Base-by-base conservation (phyloP, 2,329 filamentous ascomycete species). In the Knufia petricola region DNA sequence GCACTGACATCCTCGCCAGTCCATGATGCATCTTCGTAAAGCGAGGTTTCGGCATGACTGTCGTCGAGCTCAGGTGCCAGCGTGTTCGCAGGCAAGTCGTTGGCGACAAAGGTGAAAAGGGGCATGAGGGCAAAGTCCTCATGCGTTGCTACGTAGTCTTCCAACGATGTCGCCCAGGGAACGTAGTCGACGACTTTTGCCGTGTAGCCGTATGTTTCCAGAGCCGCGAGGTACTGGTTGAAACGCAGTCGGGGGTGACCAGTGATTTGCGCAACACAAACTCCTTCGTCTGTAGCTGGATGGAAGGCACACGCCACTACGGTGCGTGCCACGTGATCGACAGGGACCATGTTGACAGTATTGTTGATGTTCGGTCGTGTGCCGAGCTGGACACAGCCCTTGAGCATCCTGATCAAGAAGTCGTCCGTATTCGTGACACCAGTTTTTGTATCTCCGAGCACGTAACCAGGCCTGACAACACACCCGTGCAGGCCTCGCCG, bases 331-430 rank as follows among this genome's bases (percentile, higher is more conserved):
- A 95, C 88, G 56, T 94, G 87, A 53, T 81, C 80, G 21, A 95
- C 88, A 0, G 90, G 89, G 0, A 95, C 85, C 64, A 83, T 80
- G 69, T 95, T 96, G 65, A 95, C 80, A 0, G 87, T 86, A 70
- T 95, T 96, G 63, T 74, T 67, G 57, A 95, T 94, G 56, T 78
- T 75, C 1, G 89, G 90, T 0, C 87, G 76, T 2, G 75, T 73
- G 2, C 70, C 70, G 2, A 95, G 73, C 66, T 96, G 89, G 44
- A 94, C 72, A 60, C 87, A 94, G 50, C 87, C 89, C 69, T 95
- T 95, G 49, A 83, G 69, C 68, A 95, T 79, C 32, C 90, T 80
- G 55, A 95, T 77, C 4, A 96, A 69, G 71, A 95, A 96, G 66
- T 95, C 90, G 61, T 96, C 90, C 1, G 82, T 89, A 64, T 84